A percentile compares a stretch with the other conserved stretches of the same genome.
These are phyloP conservation scores for Mimosa pudica DNA, from an alignment of 306 rosid genomes.

Conservation along the genomic window DNA sequence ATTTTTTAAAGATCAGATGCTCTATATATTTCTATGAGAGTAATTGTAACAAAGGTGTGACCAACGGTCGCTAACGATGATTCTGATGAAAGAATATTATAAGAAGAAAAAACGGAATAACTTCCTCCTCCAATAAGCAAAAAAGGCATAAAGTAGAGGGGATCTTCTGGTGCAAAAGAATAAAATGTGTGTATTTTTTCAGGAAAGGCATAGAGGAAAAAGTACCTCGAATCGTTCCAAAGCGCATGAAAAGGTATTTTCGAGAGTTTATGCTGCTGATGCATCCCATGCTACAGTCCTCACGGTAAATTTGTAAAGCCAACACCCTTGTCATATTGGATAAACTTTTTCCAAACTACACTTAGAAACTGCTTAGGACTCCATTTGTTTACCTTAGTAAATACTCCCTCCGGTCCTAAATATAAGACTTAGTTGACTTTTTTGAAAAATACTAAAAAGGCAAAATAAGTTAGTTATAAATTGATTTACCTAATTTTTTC, in stretches of 20 bases:
- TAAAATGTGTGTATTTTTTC: neutral
- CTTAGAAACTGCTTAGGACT: neutral
- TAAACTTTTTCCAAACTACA: neutral
- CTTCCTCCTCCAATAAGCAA: slow-evolving; percentile 23
- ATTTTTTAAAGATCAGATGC: neutral
- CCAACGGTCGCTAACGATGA: slow-evolving; percentile 20
- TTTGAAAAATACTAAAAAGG: too few species aligned
- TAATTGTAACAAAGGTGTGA: slow-evolving; percentile 4
- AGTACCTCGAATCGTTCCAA: neutral
- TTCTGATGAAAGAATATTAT: neutral
- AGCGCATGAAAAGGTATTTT: neutral
- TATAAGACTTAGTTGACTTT: too few species aligned
- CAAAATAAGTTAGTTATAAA: too few species aligned
- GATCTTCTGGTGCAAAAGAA: neutral
- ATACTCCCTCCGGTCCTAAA: too few species aligned
- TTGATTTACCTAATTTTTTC: too few species aligned
- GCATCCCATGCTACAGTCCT: neutral
- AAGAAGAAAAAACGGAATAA: neutral
- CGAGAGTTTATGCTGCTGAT: slow-evolving; percentile 2
- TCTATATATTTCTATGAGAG: neutral
- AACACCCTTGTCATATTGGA: neutral
- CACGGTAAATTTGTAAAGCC: too few species aligned
- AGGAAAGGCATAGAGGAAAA: neutral
- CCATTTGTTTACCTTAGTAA: neutral
- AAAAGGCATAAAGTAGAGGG: neutral